These are phyloP conservation scores for Alternaria metachromatica DNA, from an alignment of 2,329 filamentous ascomycete genomes.

Conservation along the genomic window DNA sequence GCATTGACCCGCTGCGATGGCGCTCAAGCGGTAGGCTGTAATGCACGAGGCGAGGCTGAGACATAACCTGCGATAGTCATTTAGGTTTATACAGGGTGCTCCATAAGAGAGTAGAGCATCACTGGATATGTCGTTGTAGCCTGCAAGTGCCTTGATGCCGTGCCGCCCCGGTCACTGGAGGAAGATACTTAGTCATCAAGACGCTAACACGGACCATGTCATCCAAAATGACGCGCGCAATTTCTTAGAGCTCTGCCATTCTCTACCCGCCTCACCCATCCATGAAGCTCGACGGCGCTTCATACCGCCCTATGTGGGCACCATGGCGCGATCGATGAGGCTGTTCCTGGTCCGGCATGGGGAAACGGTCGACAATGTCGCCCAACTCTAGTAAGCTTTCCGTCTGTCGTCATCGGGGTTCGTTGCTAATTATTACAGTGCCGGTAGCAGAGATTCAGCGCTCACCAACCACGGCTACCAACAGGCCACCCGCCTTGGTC, in stretches of 20 bases:
- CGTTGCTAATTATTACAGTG: conserved; percentile 58
- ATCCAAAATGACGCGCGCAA: conserved; percentile 5
- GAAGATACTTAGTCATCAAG: conserved; percentile 12
- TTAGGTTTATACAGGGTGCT: no score
- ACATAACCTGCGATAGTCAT: no score
- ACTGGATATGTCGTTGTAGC: no score
- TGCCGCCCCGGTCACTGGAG: no score
- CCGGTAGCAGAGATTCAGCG: conserved; percentile 79
- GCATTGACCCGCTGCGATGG: no score
- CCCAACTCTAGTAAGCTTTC: conserved; percentile 69
- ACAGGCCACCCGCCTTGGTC: conserved; percentile 75
- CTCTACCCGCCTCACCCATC: conserved; percentile 3
- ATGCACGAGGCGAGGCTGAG: no score
- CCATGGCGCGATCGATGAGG: conserved; percentile 56
- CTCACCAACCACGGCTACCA: conserved; percentile 83
- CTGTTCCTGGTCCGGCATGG: conserved; percentile 84
- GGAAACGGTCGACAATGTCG: conserved; percentile 90
- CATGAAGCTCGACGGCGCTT: conserved; percentile 22
- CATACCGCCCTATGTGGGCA: conserved; percentile 24
- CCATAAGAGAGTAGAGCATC: no score
- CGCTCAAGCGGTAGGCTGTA: no score
- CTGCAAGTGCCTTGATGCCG: no score
- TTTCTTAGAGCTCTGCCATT: background rate
- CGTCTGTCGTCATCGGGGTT: background rate
- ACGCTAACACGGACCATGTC: conserved; percentile 20